Percentiles rank a stretch among this genome's conserved stretches.
Conservation (phyloP, 768 basidiomycete species). For the Rossbeevera mucosa region DNA sequence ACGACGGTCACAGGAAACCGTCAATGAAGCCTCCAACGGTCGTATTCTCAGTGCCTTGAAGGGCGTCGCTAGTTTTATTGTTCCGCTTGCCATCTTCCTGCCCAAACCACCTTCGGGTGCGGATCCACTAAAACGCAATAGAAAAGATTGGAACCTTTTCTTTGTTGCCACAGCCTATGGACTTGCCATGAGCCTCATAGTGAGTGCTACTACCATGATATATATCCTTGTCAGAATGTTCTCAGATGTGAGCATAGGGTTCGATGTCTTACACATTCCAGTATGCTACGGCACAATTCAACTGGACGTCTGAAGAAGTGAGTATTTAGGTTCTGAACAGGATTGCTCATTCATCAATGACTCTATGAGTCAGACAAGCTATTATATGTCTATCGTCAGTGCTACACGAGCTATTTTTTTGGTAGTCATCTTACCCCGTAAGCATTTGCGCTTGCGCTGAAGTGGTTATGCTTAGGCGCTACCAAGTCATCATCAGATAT, state of each 20-base stretch:
- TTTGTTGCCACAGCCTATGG: slow-evolving; percentile 53
- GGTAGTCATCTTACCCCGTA: slow-evolving; percentile 57
- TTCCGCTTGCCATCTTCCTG: slow-evolving; percentile 63
- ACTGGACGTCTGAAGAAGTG: slow-evolving; percentile 65
- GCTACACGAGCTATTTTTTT: slow-evolving; percentile 52
- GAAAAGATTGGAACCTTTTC: slow-evolving; percentile 63
- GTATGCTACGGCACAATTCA: slow-evolving; percentile 56
- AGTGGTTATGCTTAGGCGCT: neutral
- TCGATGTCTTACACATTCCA: slow-evolving; percentile 57
- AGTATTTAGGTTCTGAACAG: slow-evolving; percentile 11
- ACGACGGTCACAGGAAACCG: slow-evolving; percentile 14
- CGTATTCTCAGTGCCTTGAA: slow-evolving; percentile 26
- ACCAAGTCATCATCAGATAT: slow-evolving; percentile 49
- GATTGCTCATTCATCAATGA: neutral
- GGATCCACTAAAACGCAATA: slow-evolving; percentile 39
- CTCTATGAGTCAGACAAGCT: slow-evolving; percentile 57
- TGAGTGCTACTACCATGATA: slow-evolving; percentile 30
- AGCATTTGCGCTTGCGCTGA: slow-evolving; percentile 17
- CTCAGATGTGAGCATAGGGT: slow-evolving; percentile 41
- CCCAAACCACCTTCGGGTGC: slow-evolving; percentile 35
- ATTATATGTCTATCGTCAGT: slow-evolving; percentile 58
- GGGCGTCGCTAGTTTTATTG: slow-evolving; percentile 57
- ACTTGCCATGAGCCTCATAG: slow-evolving; percentile 39
- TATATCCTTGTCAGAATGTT: neutral
- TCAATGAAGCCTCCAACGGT: neutral